Evolutionary conservation across 2,329 filamentous ascomycete species (phyloP).

Genomic region (Diaporthe humulicola): DNA sequence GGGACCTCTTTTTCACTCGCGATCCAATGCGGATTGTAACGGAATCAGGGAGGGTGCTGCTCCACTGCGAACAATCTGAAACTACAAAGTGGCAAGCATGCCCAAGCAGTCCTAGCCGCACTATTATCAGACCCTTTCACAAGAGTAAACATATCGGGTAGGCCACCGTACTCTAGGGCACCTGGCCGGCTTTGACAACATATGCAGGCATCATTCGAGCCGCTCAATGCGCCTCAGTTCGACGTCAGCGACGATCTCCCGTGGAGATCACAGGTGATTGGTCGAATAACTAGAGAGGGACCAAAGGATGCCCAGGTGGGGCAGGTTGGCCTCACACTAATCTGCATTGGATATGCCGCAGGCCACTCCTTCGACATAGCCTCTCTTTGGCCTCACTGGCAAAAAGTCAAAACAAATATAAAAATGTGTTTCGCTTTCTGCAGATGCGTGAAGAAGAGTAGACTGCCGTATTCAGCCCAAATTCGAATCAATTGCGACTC

Average conservation of each 20-base stretch:
- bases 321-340: not conserved
- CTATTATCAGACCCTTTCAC: not conserved
- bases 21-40: not conserved
- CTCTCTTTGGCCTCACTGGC: conserved; percentile 1
- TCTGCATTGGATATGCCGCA: not conserved
- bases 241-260: not conserved
- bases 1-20: not conserved
- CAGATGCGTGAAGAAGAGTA: not conserved
- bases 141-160: not conserved
- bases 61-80: no score
- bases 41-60: not conserved
- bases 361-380: not conserved
- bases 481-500: not conserved
- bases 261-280: not conserved
- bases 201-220: not conserved
- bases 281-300: not conserved
- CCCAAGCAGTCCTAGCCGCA: not conserved
- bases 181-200: not conserved
- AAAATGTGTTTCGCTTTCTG: not conserved
- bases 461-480: not conserved
- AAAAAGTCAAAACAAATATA: no score
- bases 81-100: not conserved
- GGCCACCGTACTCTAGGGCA: not conserved
- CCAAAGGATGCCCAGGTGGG: not conserved
- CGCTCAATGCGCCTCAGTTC: not conserved